Evolutionary conservation across 352 stramenopile species (phyloP).

Genomic region (Phytophthora lateralis): DNA sequence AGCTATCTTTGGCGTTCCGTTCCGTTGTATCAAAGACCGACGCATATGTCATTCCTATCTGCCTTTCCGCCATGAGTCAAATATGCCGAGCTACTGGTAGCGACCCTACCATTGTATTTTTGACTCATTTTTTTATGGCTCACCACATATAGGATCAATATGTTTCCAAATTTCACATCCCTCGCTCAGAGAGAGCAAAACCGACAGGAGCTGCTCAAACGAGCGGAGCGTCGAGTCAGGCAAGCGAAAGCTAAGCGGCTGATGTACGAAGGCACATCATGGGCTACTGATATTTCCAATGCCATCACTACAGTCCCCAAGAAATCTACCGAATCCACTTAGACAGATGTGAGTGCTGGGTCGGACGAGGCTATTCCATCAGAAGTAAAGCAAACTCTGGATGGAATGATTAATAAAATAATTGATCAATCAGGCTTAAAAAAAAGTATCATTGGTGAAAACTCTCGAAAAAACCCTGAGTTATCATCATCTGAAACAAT

Average conservation of each 20-base stretch:
- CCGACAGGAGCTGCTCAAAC: conserved; percentile 10
- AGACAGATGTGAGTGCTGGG: too few species aligned
- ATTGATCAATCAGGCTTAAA: too few species aligned
- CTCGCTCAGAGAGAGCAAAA: too few species aligned
- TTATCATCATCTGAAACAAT: too few species aligned
- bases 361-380: too few species aligned
- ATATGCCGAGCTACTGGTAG: conserved; percentile 11
- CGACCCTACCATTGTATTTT: too few species aligned
- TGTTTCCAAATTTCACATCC: background rate
- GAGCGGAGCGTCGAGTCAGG: conserved; percentile 11
- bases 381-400: too few species aligned
- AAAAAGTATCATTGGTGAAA: too few species aligned
- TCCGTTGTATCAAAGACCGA: conserved; percentile 8
- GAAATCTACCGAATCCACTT: conserved; percentile 18
- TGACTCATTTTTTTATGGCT: conserved; percentile 4
- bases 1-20: conserved; percentile 10
- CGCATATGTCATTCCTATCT: conserved; percentile 12
- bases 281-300: conserved; percentile 27
- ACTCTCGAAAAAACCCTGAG: too few species aligned
- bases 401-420: too few species aligned
- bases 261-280: conserved; percentile 24
- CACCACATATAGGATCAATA: conserved; percentile 1
- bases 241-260: conserved; percentile 16
- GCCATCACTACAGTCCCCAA: conserved; percentile 7
- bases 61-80: conserved; percentile 5